Conservation (phyloP, 2,329 filamentous ascomycete genomes). For the Pseudophaeomoniella oleicola region DNA sequence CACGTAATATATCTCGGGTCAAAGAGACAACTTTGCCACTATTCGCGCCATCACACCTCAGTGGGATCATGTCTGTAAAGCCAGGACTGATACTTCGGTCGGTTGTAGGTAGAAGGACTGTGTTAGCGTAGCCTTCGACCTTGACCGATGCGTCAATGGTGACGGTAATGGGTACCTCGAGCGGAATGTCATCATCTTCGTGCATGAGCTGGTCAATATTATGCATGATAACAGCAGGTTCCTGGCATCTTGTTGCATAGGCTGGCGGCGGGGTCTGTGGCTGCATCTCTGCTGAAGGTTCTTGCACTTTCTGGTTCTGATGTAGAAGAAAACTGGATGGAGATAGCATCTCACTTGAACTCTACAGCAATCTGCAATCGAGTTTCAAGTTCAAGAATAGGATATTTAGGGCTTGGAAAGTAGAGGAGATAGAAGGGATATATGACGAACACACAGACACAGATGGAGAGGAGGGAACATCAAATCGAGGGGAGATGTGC, state of each 20-base stretch:
- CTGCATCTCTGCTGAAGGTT: background rate
- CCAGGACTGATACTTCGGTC: too few relatives aligned
- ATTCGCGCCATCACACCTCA: too few relatives aligned
- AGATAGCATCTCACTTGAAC: conserved; percentile 1
- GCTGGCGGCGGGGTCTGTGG: background rate
- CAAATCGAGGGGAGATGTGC: too few relatives aligned
- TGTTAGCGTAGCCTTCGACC: conserved; percentile 2
- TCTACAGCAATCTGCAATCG: too few relatives aligned
- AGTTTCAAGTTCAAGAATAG: too few relatives aligned
- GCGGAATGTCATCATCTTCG: background rate
- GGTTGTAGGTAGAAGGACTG: conserved; percentile 1
- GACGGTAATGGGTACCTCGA: background rate
- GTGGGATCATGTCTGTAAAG: too few relatives aligned
- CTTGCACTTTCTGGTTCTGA: conserved; percentile 1
- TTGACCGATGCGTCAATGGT: background rate
- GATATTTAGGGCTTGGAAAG: too few relatives aligned
- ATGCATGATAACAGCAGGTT: background rate
- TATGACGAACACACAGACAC: too few relatives aligned
- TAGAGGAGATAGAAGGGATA: too few relatives aligned
- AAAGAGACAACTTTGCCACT: too few relatives aligned
- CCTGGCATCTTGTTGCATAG: background rate
- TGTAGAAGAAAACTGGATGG: background rate
- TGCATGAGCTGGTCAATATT: background rate
- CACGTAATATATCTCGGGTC: too few relatives aligned
- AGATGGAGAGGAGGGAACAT: too few relatives aligned